Evolutionary conservation across 345 rosid genomes (phyloP).

Genomic region (Mallotus nudiflorus): DNA sequence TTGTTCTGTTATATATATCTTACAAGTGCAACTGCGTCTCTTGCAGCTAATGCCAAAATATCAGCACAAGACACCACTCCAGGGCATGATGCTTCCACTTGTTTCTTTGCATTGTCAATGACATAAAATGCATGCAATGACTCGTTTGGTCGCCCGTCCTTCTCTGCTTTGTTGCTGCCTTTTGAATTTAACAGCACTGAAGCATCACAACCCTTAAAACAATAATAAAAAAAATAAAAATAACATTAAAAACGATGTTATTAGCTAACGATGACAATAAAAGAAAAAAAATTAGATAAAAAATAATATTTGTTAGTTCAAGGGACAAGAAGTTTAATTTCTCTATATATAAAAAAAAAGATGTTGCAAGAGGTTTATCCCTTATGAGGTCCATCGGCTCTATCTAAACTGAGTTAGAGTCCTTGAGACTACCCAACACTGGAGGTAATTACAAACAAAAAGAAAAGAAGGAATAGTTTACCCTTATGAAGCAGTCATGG

Average conservation of each 20-base stretch:
- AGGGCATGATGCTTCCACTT: slow-evolving; percentile 42
- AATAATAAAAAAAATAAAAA: too few species aligned
- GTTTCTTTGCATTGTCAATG: slow-evolving; percentile 46
- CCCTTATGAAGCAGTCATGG: slow-evolving; percentile 53
- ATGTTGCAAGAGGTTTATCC: too few species aligned
- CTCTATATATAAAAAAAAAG: too few species aligned
- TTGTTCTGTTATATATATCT: slow-evolving; percentile 21
- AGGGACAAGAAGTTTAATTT: background rate
- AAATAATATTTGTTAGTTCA: too few species aligned
- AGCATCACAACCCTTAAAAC: slow-evolving; percentile 46
- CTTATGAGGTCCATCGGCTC: too few species aligned
- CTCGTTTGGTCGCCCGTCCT: slow-evolving; percentile 44
- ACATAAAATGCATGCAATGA: slow-evolving; percentile 49
- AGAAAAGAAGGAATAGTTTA: too few species aligned
- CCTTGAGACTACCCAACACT: too few species aligned
- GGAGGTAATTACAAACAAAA: too few species aligned
- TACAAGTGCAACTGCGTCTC: slow-evolving; percentile 47
- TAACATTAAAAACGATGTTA: too few species aligned
- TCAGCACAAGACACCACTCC: slow-evolving; percentile 53
- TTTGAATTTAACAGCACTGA: slow-evolving; percentile 41
- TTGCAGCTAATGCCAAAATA: slow-evolving; percentile 49
- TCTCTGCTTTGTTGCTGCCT: slow-evolving; percentile 44
- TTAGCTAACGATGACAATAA: too few species aligned
- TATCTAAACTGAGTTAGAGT: too few species aligned
- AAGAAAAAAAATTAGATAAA: too few species aligned